Conservation (phyloP, 352 stramenopile species). For the Globisporangium paroecandrum region DNA sequence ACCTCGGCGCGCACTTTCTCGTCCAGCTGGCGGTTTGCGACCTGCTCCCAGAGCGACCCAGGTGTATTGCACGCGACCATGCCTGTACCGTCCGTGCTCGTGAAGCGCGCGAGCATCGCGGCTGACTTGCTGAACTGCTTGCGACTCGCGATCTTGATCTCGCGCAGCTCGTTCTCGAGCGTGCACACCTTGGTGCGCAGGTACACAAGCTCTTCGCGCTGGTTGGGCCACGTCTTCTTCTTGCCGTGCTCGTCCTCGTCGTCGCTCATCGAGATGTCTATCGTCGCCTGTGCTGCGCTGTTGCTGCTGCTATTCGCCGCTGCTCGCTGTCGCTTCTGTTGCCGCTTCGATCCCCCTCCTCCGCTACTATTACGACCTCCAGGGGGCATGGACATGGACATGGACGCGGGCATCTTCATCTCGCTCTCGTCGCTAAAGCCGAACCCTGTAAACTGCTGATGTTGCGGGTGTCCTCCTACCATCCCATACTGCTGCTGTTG, state of each 20-base stretch:
- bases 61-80: conserved; percentile 15
- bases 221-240: conserved; percentile 17
- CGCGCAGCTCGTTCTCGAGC: conserved; percentile 20
- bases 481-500: neutral
- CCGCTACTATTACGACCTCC: neutral
- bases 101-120: conserved; percentile 10
- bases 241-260: conserved; percentile 10
- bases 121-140: conserved; percentile 12
- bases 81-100: conserved; percentile 2
- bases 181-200: conserved; percentile 18
- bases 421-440: neutral
- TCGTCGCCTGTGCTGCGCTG: neutral
- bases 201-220: conserved; percentile 20
- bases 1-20: conserved; percentile 19
- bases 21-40: conserved; percentile 21
- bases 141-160: conserved; percentile 17
- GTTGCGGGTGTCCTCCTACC: neutral
- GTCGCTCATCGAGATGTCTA: neutral
- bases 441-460: neutral
- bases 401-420: neutral
- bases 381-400: neutral
- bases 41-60: conserved; percentile 21
- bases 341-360: neutral
- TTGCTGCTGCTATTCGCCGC: neutral
- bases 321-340: conserved; percentile 5